phyloP scores from a whole-genome alignment of 305 asterid species.

The Fraxinus sp. region DNA sequence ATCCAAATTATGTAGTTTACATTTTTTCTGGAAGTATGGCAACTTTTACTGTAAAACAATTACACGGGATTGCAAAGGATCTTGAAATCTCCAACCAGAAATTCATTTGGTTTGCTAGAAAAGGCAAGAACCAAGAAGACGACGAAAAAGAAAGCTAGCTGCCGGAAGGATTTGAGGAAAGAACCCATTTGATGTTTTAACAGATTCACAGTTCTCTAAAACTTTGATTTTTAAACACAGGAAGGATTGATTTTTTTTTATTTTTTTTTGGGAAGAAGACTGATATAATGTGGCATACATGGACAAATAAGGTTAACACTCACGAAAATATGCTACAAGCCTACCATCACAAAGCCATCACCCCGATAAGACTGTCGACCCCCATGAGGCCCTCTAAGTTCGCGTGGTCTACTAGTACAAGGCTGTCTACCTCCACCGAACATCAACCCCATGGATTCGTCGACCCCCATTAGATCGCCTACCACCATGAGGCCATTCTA shows the following conservation, averaged over 20 bases:
- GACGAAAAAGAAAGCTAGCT: not conserved
- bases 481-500: no score
- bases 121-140: not conserved
- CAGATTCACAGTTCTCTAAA: not conserved
- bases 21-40: not conserved
- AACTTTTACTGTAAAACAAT: not conserved
- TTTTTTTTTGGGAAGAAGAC: not conserved
- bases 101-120: not conserved
- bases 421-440: no score
- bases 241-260: not conserved
- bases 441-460: no score
- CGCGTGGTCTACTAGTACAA: no score
- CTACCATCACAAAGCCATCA: no score
- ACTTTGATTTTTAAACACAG: not conserved
- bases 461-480: no score
- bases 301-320: no score
- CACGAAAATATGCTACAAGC: no score
- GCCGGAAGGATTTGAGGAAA: not conserved
- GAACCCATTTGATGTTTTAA: not conserved
- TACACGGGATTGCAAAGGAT: not conserved
- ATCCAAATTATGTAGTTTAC: not conserved
- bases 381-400: no score
- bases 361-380: no score
- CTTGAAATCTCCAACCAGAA: not conserved
- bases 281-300: no score